Conservation (phyloP, 2,329 filamentous ascomycete species). For the Helotiales sp. region DNA sequence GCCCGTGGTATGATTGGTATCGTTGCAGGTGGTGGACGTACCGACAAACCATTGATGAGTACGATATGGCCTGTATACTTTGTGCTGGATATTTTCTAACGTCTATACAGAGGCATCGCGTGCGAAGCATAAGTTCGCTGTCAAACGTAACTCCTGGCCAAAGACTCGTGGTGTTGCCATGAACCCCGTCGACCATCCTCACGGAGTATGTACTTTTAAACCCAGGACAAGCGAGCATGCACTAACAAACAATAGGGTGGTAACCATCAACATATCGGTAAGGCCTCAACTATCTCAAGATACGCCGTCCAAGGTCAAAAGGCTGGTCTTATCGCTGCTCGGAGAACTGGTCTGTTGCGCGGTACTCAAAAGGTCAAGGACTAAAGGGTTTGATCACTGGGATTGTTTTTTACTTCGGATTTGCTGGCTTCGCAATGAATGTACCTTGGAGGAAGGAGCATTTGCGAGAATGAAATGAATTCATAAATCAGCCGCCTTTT, state of each 20-base stretch:
- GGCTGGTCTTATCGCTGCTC: slow-evolving; percentile 99
- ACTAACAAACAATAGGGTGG: slow-evolving; percentile 63
- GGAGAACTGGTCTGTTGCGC: slow-evolving; percentile 99
- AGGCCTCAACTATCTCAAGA: slow-evolving; percentile 98
- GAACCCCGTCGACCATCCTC: slow-evolving; percentile 99
- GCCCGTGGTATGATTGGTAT: slow-evolving; percentile 99
- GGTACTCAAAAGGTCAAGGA: slow-evolving; percentile 99
- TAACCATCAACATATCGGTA: slow-evolving; percentile 98
- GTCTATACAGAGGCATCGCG: slow-evolving; percentile 83
- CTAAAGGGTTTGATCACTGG: slow-evolving; percentile 52
- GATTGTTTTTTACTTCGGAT: slow-evolving; percentile 43
- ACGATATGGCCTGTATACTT: slow-evolving; percentile 45
- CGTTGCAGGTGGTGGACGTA: slow-evolving; percentile 98
- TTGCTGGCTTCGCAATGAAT: slow-evolving; percentile 44
- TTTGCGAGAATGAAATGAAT: slow-evolving; percentile 42
- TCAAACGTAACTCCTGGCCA: slow-evolving; percentile 99
- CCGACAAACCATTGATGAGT: slow-evolving; percentile 98
- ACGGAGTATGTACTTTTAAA: slow-evolving; percentile 63
- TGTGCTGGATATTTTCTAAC: slow-evolving; percentile 47
- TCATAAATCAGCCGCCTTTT: slow-evolving; percentile 17
- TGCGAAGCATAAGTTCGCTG: slow-evolving; percentile 99
- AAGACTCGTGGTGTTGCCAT: slow-evolving; percentile 99
- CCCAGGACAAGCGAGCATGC: slow-evolving; percentile 20
- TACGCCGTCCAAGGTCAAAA: slow-evolving; percentile 99
- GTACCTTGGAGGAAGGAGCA: slow-evolving; percentile 43